Evolutionary conservation across 495 filamentous ascomycete species (phyloP).

Genomic region (Paragyromitra xinjiangensis): DNA sequence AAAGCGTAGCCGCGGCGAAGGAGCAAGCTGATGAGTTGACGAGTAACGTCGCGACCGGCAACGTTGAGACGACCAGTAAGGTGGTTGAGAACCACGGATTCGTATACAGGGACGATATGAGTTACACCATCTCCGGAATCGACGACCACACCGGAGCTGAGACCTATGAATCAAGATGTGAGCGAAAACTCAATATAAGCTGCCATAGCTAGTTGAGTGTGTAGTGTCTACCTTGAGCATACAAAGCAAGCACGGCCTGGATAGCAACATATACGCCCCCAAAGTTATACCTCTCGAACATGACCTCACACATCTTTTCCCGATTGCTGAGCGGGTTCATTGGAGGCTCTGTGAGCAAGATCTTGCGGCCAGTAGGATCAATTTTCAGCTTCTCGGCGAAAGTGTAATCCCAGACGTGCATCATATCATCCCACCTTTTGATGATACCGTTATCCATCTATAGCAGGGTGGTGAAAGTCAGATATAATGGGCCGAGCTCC

Average conservation of each 20-base stretch:
- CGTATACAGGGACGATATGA: slow-evolving; percentile 97
- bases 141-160: slow-evolving; percentile 94
- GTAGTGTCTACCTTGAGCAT: slow-evolving; percentile 80
- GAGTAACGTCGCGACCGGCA: slow-evolving; percentile 94
- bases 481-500: slow-evolving; percentile 23
- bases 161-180: slow-evolving; percentile 64
- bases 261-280: slow-evolving; percentile 98
- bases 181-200: slow-evolving; percentile 31
- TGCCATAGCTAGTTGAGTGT: background rate
- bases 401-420: slow-evolving; percentile 99
- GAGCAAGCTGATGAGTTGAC: slow-evolving; percentile 94
- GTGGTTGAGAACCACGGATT: slow-evolving; percentile 96
- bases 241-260: slow-evolving; percentile 95
- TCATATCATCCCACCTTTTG: slow-evolving; percentile 99
- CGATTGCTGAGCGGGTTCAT: slow-evolving; percentile 97
- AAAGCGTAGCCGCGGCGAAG: slow-evolving; percentile 95
- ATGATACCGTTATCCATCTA: slow-evolving; percentile 99
- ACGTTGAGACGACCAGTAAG: slow-evolving; percentile 93
- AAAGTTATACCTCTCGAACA: slow-evolving; percentile 97
- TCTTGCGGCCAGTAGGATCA: slow-evolving; percentile 90
- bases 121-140: slow-evolving; percentile 98
- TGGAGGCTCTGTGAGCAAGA: slow-evolving; percentile 96
- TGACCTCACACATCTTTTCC: slow-evolving; percentile 96
- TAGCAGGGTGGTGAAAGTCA: slow-evolving; percentile 42
- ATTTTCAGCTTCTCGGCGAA: slow-evolving; percentile 96